Percentiles rank a stretch among this genome's conserved stretches.
Evolutionary conservation across 2,329 filamentous ascomycete species (phyloP).

Genomic region (Colletotrichum gigasporum): DNA sequence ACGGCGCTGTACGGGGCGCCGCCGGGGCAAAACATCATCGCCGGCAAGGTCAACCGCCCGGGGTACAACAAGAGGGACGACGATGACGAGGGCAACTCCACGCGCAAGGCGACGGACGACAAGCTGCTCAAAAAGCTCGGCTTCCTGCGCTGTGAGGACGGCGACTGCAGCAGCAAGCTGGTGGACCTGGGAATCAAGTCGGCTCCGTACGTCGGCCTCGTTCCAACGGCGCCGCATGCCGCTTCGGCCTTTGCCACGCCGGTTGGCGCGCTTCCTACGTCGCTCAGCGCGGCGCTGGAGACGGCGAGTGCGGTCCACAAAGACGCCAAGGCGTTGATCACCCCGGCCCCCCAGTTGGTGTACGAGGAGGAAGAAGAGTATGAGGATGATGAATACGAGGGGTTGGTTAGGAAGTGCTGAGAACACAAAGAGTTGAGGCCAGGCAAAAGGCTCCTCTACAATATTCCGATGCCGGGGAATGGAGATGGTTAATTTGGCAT

Average conservation of each 20-base stretch:
- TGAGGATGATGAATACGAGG: too few relatives aligned
- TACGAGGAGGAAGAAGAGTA: not conserved
- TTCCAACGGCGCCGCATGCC: not conserved
- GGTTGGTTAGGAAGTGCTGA: too few relatives aligned
- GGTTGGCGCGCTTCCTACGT: not conserved
- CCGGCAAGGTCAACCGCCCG: conserved; percentile 1
- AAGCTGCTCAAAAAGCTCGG: not conserved
- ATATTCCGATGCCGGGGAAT: too few relatives aligned
- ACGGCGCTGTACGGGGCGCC: not conserved
- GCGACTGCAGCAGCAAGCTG: not conserved
- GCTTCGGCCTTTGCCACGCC: not conserved
- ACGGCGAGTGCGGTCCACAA: not conserved
- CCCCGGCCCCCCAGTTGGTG: not conserved
- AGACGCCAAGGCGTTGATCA: not conserved
- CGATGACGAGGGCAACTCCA: not conserved
- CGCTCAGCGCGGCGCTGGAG: not conserved
- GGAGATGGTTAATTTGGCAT: too few relatives aligned
- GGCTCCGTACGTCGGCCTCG: not conserved
- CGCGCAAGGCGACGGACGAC: not conserved
- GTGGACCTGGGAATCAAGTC: not conserved
- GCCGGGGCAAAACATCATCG: not conserved
- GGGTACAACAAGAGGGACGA: conserved; percentile 4
- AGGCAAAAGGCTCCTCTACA: too few relatives aligned
- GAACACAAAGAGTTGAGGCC: too few relatives aligned
- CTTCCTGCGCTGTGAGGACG: not conserved